phyloP scores from a whole-genome alignment of 768 basidiomycete species.

The Cystobasidiopsis lactophilus region DNA sequence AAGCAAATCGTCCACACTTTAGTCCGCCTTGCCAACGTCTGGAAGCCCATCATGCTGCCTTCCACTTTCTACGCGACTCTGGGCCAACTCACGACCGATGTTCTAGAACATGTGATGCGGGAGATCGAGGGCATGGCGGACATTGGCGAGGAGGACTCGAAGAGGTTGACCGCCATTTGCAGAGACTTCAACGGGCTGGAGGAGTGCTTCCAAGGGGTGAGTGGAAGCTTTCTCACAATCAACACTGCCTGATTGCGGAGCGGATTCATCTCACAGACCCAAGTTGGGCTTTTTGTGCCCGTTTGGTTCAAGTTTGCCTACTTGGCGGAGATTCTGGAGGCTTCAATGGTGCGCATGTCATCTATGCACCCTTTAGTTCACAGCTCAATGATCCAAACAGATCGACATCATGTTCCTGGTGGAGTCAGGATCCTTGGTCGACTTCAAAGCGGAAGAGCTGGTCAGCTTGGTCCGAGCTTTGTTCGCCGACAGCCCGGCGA shows the following conservation, averaged over 20 bases:
- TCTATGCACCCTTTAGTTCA: not conserved
- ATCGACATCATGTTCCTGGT: constrained; percentile 30
- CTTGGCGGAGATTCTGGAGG: constrained; percentile 28
- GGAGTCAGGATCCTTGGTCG: constrained; percentile 27
- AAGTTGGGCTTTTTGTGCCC: constrained; percentile 25
- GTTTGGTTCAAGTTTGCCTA: constrained; percentile 30
- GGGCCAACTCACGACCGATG: constrained; percentile 24
- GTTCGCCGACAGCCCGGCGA: constrained; percentile 21
- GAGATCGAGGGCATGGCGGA: constrained; percentile 26
- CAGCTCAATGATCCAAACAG: constrained; percentile 8
- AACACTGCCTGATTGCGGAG: not conserved
- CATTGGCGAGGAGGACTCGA: constrained; percentile 28
- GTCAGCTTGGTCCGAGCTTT: constrained; percentile 26
- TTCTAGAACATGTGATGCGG: constrained; percentile 21
- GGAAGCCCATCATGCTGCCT: constrained; percentile 23
- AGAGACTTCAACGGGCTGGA: constrained; percentile 26
- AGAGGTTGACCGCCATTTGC: constrained; percentile 25
- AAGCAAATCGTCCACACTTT: constrained; percentile 24
- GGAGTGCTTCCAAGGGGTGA: constrained; percentile 20
- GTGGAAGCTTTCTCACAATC: not conserved
- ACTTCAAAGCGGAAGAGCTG: constrained; percentile 27
- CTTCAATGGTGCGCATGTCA: constrained; percentile 10
- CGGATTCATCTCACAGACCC: constrained; percentile 10
- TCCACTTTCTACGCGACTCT: constrained; percentile 19
- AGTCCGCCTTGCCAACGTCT: constrained; percentile 23